phyloP scores from a whole-genome alignment of 23 red algal species.

The Gracilaria domingensis region DNA sequence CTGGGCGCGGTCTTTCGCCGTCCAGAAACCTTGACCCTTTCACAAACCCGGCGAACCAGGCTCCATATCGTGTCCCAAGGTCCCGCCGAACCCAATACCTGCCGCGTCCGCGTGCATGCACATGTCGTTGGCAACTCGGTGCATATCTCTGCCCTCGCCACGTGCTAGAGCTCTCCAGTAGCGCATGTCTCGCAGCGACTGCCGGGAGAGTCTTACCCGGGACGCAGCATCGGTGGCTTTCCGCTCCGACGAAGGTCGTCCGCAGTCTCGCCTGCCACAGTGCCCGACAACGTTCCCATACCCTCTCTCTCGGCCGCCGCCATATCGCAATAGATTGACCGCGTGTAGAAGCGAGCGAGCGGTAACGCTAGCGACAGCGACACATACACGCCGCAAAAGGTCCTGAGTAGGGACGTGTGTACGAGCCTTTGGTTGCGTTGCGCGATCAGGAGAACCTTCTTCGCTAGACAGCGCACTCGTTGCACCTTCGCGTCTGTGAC shows the following conservation, averaged over 20 bases:
- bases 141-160: slow-evolving; percentile 13
- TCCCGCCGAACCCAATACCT: slow-evolving; percentile 23
- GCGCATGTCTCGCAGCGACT: slow-evolving; percentile 28
- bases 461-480: background rate
- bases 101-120: slow-evolving; percentile 14
- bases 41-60: slow-evolving; percentile 6
- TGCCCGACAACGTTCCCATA: background rate
- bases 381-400: slow-evolving; percentile 11
- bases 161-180: background rate
- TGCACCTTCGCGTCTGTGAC: background rate
- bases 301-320: background rate
- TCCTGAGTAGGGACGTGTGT: background rate
- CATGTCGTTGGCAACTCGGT: background rate
- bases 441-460: background rate
- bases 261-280: too few relatives aligned
- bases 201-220: background rate
- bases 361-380: background rate
- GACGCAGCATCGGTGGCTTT: background rate
- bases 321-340: slow-evolving; percentile 44
- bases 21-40: slow-evolving; percentile 39
- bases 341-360: slow-evolving; percentile 23
- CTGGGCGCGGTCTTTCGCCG: background rate
- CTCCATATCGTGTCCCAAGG: background rate
- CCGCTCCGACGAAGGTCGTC: background rate
- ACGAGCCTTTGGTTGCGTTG: slow-evolving; percentile 8